These are phyloP conservation scores for Clarkia xantiana DNA, from an alignment of 345 rosid genomes.

Conservation along the genomic window DNA sequence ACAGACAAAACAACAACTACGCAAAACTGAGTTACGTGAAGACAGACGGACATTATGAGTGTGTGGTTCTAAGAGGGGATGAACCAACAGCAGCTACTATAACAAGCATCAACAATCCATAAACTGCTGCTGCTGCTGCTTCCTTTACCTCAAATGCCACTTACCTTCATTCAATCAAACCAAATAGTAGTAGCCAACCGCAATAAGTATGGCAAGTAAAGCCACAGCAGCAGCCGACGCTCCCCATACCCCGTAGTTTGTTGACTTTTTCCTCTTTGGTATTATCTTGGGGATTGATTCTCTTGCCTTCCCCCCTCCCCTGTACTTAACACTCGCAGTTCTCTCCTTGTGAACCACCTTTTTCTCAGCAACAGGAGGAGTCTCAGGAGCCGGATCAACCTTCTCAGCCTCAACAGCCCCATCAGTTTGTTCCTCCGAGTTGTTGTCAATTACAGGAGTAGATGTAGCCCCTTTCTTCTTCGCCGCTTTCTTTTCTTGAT, in stretches of 20 bases:
- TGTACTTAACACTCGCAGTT: slow-evolving; percentile 18
- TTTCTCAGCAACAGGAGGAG: slow-evolving; percentile 20
- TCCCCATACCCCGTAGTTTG: slow-evolving; percentile 57
- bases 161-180: slow-evolving; percentile 14
- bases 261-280: slow-evolving; percentile 54
- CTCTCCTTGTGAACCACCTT: slow-evolving; percentile 34
- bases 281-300: slow-evolving; percentile 59
- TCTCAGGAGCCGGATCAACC: slow-evolving; percentile 22
- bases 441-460: slow-evolving; percentile 8
- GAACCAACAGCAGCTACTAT: too few relatives aligned
- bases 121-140: too few relatives aligned
- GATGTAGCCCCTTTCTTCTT: slow-evolving; percentile 53
- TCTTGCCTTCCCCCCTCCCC: slow-evolving; percentile 39
- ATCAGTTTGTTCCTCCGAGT: slow-evolving; percentile 28
- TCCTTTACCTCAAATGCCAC: too few relatives aligned
- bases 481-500: slow-evolving; percentile 57
- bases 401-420: slow-evolving; percentile 46
- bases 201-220: slow-evolving; percentile 29
- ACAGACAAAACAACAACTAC: too few relatives aligned
- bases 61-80: too few relatives aligned
- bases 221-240: slow-evolving; percentile 34
- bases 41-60: too few relatives aligned
- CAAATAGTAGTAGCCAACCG: slow-evolving; percentile 34
- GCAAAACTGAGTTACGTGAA: too few relatives aligned
- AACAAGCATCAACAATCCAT: too few relatives aligned